phyloP scores from a whole-genome alignment of 441 rosid genomes.

The Mallotus japonicus region DNA sequence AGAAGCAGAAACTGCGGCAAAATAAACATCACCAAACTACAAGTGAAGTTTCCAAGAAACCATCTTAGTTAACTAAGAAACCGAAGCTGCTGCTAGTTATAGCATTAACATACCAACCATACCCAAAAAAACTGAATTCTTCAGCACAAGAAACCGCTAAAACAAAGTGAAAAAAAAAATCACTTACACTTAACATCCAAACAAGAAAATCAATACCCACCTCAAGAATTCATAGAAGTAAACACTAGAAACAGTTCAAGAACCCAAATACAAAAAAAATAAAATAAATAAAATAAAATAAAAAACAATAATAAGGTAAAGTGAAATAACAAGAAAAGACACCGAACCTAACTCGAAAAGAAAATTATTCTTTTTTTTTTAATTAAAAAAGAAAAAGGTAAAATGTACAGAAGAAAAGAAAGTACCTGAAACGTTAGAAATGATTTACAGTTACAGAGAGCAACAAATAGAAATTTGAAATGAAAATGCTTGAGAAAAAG shows the following conservation, averaged over 20 bases:
- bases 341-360: conserved; percentile 14
- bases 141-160: neutral
- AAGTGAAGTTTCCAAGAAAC: neutral
- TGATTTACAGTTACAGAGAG: neutral
- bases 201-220: neutral
- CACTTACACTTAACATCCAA: neutral
- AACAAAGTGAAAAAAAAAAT: neutral
- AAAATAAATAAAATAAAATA: too few species aligned
- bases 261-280: neutral
- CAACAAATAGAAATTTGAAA: neutral
- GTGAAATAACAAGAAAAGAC: conserved; percentile 17
- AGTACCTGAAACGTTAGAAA: conserved; percentile 18
- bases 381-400: neutral
- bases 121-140: neutral
- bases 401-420: neutral
- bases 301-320: neutral
- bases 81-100: neutral
- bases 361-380: too few species aligned
- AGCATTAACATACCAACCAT: neutral
- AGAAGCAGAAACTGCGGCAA: neutral
- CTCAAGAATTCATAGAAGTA: neutral
- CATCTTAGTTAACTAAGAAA: neutral
- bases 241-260: neutral
- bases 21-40: neutral
- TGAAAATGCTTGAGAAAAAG: too few species aligned